Conservation (phyloP, 257 asterid species). For the Nicotiana noctiflora region DNA sequence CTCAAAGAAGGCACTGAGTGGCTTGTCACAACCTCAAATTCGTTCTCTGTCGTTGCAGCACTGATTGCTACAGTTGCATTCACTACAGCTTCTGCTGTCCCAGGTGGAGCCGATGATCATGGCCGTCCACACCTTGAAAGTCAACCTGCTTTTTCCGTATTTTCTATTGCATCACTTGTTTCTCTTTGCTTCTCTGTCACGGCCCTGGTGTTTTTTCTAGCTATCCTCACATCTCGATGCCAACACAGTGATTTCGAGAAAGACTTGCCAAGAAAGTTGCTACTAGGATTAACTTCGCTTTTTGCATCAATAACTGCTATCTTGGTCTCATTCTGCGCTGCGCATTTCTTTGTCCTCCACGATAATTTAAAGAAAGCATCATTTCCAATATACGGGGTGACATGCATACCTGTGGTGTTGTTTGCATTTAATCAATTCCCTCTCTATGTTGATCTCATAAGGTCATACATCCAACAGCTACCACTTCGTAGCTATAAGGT, state of each 20-base stretch:
- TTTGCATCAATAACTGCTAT: slow-evolving; percentile 53
- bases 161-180: slow-evolving; percentile 37
- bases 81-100: slow-evolving; percentile 49
- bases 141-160: slow-evolving; percentile 25
- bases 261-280: slow-evolving; percentile 40
- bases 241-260: slow-evolving; percentile 36
- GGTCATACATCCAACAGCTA: slow-evolving; percentile 29
- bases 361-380: slow-evolving; percentile 24
- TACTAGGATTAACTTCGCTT: slow-evolving; percentile 38
- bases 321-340: slow-evolving; percentile 51
- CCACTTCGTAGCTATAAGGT: slow-evolving; percentile 41
- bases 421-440: slow-evolving; percentile 46
- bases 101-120: slow-evolving; percentile 38
- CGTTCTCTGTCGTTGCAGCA: slow-evolving; percentile 58
- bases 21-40: slow-evolving; percentile 57
- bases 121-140: slow-evolving; percentile 36
- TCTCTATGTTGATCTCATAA: slow-evolving; percentile 44
- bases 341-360: slow-evolving; percentile 40
- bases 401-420: slow-evolving; percentile 36
- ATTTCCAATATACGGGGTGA: slow-evolving; percentile 34
- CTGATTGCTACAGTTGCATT: slow-evolving; percentile 62
- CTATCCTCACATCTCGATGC: slow-evolving; percentile 53
- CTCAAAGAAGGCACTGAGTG: slow-evolving; percentile 35
- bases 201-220: slow-evolving; percentile 49
- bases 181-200: slow-evolving; percentile 60